A percentile compares a stretch with the other conserved stretches of the same genome.
These are phyloP conservation scores for Ulmus americana DNA, from an alignment of 331 rosid genomes.

Conservation along the genomic window DNA sequence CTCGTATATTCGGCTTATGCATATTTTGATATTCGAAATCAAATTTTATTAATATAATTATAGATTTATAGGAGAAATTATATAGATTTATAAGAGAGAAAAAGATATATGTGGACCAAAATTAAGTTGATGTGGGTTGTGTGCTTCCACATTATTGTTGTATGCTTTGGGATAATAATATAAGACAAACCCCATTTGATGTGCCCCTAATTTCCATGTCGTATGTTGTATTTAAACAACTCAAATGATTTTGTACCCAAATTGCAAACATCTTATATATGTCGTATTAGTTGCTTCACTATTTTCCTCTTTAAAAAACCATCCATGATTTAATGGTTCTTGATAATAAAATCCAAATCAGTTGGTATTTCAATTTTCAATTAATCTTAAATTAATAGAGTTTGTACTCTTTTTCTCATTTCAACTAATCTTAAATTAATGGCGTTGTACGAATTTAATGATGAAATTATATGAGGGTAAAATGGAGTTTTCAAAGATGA, in stretches of 20 bases:
- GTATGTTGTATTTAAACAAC: constrained; percentile 4
- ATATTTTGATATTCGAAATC: not conserved
- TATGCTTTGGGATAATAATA: constrained; percentile 9
- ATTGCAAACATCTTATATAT: not conserved
- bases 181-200: constrained; percentile 14
- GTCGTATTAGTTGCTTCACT: not conserved
- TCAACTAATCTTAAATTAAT: not conserved
- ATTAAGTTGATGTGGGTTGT: not conserved
- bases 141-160: constrained; percentile 4
- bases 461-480: not conserved
- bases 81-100: not conserved
- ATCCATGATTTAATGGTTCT: not conserved
- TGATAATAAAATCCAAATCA: not conserved
- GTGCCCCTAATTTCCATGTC: not conserved
- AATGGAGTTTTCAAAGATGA: not conserved
- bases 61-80: too few relatives aligned
- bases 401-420: not conserved
- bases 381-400: not conserved
- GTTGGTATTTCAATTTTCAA: not conserved
- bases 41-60: too few relatives aligned
- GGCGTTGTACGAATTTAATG: not conserved
- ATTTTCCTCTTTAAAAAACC: not conserved
- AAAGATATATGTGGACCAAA: constrained; percentile 11
- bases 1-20: not conserved
- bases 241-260: constrained; percentile 12